Evolutionary conservation across 371 early-diverging fungal species (phyloP).

Genomic region (Paraphysoderma sedebokerense): DNA sequence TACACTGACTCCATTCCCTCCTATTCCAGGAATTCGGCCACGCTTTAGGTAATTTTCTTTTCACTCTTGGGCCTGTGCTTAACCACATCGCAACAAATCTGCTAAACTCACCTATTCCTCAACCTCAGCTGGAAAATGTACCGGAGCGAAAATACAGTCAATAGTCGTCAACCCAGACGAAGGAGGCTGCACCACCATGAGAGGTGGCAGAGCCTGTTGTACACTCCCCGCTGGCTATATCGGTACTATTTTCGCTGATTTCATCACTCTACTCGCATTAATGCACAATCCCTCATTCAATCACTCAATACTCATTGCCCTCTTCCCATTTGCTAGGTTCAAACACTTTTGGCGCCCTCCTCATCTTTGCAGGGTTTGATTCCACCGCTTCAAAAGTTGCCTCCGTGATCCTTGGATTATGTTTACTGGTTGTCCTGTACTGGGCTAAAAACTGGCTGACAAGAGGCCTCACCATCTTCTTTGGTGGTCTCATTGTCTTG

Average conservation of each 20-base stretch:
- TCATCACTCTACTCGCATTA: background rate
- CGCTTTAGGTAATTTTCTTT: conserved; percentile 51
- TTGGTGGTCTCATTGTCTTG: conserved; percentile 60
- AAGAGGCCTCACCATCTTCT: conserved; percentile 56
- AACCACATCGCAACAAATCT: conserved; percentile 13
- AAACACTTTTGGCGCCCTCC: conserved; percentile 63
- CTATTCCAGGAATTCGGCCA: conserved; percentile 70
- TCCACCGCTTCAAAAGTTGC: conserved; percentile 66
- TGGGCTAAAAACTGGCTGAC: conserved; percentile 83
- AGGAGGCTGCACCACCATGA: conserved; percentile 77
- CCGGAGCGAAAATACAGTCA: conserved; percentile 78
- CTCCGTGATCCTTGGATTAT: conserved; percentile 54
- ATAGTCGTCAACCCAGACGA: conserved; percentile 83
- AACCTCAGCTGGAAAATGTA: conserved; percentile 55
- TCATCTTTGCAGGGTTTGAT: conserved; percentile 83
- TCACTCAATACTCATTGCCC: too few relatives aligned
- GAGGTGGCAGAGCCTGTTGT: conserved; percentile 24
- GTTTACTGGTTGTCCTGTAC: conserved; percentile 51
- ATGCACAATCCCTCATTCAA: too few relatives aligned
- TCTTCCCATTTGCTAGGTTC: too few relatives aligned
- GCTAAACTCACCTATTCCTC: too few relatives aligned
- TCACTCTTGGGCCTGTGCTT: conserved; percentile 13
- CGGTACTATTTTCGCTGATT: conserved; percentile 15
- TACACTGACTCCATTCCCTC: conserved; percentile 42
- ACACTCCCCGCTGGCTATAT: conserved; percentile 34